Evolutionary conservation across 1,139 yeast genomes (phyloP).

Genomic region (Saccharomyces hybrid): DNA sequence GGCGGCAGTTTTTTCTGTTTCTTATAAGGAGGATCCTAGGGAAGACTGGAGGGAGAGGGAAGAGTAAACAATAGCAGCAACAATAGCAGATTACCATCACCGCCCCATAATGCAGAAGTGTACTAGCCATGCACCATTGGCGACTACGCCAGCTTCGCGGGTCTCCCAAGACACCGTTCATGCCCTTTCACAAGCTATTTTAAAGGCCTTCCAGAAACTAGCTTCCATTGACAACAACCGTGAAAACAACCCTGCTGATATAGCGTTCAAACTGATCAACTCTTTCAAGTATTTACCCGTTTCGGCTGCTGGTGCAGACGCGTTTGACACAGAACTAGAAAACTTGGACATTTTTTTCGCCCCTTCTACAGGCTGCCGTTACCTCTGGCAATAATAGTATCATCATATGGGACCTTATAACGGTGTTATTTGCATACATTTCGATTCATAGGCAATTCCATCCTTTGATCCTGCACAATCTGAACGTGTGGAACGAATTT

Average conservation of each 20-base stretch:
- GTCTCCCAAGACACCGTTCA: not conserved
- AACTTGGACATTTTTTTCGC: conserved; percentile 16
- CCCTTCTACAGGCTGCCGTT: conserved; percentile 15
- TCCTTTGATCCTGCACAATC: conserved; percentile 11
- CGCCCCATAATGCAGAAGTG: not conserved
- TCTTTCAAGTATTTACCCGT: not conserved
- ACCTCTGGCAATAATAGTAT: not conserved
- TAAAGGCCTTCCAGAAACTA: conserved; percentile 3
- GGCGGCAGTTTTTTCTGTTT: conserved; percentile 1
- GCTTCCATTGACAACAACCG: not conserved
- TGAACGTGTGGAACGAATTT: conserved; percentile 7
- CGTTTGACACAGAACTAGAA: not conserved
- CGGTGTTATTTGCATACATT: conserved; percentile 19
- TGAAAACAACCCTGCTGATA: not conserved
- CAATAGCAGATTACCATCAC: not conserved
- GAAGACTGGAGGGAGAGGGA: not conserved
- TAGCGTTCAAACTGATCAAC: not conserved
- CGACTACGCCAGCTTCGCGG: not conserved
- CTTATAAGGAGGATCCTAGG: not conserved
- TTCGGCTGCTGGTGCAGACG: not conserved
- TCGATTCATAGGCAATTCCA: conserved; percentile 15
- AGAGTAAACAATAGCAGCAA: not conserved
- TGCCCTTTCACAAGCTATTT: not conserved
- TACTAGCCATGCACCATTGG: not conserved
- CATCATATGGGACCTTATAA: conserved; percentile 12